A percentile compares a stretch with the other conserved stretches of the same genome.
phyloP scores from a whole-genome alignment of 192 early-diverging fungal genomes.

The Coemansia sp. region DNA sequence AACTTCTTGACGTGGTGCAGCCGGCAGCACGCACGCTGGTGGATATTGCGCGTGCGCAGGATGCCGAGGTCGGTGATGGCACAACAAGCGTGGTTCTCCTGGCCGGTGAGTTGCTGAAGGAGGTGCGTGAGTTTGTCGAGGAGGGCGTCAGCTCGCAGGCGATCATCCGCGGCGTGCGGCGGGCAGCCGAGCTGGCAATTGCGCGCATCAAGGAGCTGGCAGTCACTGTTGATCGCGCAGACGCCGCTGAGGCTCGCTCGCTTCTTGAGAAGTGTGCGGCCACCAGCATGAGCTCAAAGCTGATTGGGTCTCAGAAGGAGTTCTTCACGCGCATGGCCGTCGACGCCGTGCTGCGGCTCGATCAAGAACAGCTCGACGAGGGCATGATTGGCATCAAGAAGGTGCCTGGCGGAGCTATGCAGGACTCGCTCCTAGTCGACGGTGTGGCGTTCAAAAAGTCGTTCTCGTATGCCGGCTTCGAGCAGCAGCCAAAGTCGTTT shows the following conservation, averaged over 20 bases:
- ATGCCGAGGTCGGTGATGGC: conserved; percentile 98
- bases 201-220: conserved; percentile 93
- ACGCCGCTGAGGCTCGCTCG: conserved; percentile 81
- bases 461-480: conserved; percentile 98
- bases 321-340: conserved; percentile 99
- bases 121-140: conserved; percentile 89
- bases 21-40: conserved; percentile 98
- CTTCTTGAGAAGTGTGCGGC: conserved; percentile 94
- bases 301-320: conserved; percentile 93
- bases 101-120: conserved; percentile 95
- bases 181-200: conserved; percentile 87
- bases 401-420: conserved; percentile 96
- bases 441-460: conserved; percentile 99
- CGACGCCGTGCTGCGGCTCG: conserved; percentile 91
- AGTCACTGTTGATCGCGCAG: conserved; percentile 75
- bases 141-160: conserved; percentile 93
- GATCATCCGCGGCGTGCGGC: conserved; percentile 93
- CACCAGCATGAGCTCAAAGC: conserved; percentile 97
- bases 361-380: conserved; percentile 95
- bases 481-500: conserved; percentile 98
- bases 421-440: conserved; percentile 93
- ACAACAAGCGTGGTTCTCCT: conserved; percentile 97
- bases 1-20: conserved; percentile 95
- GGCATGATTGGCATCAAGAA: conserved; percentile 98
- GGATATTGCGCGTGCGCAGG: conserved; percentile 97